phyloP scores from a whole-genome alignment of 768 basidiomycete genomes.

The Lactifluus pinguis region DNA sequence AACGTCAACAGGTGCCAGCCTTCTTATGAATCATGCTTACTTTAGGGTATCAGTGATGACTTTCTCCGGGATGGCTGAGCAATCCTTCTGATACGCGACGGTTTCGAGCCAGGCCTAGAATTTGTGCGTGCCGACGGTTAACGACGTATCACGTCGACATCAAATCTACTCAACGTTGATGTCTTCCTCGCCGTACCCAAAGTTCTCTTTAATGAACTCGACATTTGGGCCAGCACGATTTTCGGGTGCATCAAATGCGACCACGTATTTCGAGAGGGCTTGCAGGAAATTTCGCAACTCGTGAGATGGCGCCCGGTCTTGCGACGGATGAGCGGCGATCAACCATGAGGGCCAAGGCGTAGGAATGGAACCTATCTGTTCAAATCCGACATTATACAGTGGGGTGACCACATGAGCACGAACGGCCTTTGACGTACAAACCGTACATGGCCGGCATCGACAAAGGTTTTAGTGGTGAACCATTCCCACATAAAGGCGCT shows the following conservation, averaged over 20 bases:
- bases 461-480: constrained; percentile 81
- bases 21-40: constrained; percentile 32
- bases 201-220: constrained; percentile 66
- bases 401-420: neutral
- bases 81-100: constrained; percentile 64
- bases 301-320: constrained; percentile 42
- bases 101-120: constrained; percentile 75
- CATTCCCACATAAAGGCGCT: constrained; percentile 95
- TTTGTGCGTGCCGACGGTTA: neutral
- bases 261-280: constrained; percentile 55
- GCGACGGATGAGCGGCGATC: constrained; percentile 73
- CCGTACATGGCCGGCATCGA: constrained; percentile 67
- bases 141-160: neutral
- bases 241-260: constrained; percentile 51
- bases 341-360: constrained; percentile 98
- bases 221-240: constrained; percentile 51
- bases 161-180: constrained; percentile 43
- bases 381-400: too few species aligned
- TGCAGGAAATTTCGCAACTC: constrained; percentile 52
- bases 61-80: constrained; percentile 49
- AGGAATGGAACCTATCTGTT: constrained; percentile 71
- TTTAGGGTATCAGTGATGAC: constrained; percentile 63
- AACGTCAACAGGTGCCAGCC: neutral
- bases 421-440: constrained; percentile 49
- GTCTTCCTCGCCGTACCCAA: constrained; percentile 77